Conservation (phyloP, 768 basidiomycete genomes). For the Lentinula detonsa region DNA sequence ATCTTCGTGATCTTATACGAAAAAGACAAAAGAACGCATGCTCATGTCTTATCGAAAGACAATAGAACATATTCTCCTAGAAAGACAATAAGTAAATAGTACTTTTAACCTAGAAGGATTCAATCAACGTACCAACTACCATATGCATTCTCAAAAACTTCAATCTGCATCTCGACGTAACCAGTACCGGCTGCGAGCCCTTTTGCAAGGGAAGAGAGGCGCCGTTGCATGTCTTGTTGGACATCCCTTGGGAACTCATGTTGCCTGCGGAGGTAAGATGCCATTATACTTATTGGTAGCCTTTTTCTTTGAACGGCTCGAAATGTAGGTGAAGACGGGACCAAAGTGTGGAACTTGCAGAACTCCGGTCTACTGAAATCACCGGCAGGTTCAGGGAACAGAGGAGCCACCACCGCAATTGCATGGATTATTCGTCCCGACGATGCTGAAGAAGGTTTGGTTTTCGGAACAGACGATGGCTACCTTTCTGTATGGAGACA, state of each 20-base stretch:
- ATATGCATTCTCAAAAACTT: too few relatives aligned
- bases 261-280: background rate
- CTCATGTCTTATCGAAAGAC: too few relatives aligned
- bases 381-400: background rate
- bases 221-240: background rate
- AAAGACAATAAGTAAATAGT: too few relatives aligned
- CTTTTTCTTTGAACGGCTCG: too few relatives aligned
- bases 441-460: background rate
- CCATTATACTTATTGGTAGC: too few relatives aligned
- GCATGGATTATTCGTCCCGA: background rate
- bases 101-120: too few relatives aligned
- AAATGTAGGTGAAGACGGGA: background rate
- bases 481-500: background rate
- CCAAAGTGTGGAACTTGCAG: background rate
- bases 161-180: too few relatives aligned
- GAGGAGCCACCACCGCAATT: background rate
- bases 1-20: too few relatives aligned
- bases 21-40: too few relatives aligned
- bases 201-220: background rate
- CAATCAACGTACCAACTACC: too few relatives aligned
- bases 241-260: background rate
- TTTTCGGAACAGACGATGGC: background rate
- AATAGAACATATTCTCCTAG: too few relatives aligned
- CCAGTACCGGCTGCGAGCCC: background rate
- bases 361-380: background rate